Conservation (phyloP, 169 alveolate genomes). For the Blepharisma undulans region DNA sequence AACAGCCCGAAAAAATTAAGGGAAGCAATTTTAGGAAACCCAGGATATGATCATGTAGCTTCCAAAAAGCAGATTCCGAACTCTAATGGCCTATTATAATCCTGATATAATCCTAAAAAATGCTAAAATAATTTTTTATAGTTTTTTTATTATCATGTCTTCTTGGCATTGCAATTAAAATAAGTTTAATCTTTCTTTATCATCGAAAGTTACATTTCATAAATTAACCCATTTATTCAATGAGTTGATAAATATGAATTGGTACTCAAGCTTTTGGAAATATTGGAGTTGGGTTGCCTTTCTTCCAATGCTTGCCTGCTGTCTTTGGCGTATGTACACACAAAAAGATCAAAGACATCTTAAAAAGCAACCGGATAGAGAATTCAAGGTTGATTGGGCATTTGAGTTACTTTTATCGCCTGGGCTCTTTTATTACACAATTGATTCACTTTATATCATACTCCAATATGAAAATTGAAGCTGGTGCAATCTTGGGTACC, state of each 20-base stretch:
- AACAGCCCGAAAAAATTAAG: not conserved
- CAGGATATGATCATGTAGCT: not conserved
- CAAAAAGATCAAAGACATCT: not conserved
- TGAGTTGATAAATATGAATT: constrained; percentile 30
- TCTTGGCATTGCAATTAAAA: no score
- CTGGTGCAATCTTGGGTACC: constrained; percentile 33
- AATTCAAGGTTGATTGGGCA: not conserved
- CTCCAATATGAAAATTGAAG: not conserved
- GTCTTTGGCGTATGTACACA: not conserved
- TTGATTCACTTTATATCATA: not conserved
- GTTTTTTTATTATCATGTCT: no score
- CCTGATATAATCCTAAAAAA: not conserved
- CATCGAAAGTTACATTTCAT: no score
- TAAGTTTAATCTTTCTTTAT: no score
- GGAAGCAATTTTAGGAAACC: not conserved
- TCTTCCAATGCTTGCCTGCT: constrained; percentile 23
- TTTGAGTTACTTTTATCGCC: not conserved
- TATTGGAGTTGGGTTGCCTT: not conserved
- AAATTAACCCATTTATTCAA: not conserved
- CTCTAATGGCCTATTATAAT: not conserved
- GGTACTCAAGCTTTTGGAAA: constrained; percentile 26
- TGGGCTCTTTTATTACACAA: not conserved
- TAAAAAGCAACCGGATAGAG: not conserved
- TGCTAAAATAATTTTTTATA: no score
- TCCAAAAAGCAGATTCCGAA: not conserved